Evolutionary conservation across 345 rosid species (phyloP), one percentile per base, ranked within the genome.

Genomic region (Ceriops zippeliana): DNA sequence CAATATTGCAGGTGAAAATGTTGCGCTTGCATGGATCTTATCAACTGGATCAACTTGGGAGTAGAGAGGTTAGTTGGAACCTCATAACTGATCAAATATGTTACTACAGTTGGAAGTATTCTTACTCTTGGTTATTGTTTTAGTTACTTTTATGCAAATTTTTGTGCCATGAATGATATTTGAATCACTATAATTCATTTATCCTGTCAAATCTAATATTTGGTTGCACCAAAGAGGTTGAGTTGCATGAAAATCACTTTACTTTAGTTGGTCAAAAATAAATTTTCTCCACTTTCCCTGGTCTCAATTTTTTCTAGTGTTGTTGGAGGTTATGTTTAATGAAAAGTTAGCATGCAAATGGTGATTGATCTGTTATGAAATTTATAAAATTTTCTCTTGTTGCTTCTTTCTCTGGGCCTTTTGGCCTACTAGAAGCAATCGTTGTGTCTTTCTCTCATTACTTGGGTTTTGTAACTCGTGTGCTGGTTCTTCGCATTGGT

Each of bases 21-120:
- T 70, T 91, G 81, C 88, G 87, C 69, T 82, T 91, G 67, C 99
- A 91, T 73, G 90, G 97, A 58, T 95, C 99, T 70, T 91, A 95
- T 79, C 96, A 78, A 64, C 78, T 95, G 73, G 97, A 95, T 84
- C 97, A 90, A 83, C 85, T 91, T 30, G 86, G 93, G 72, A 76
- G 71, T 73, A 89, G 96, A 68, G 97, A 91, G 99, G 97, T 91
- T 77, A 54, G 87, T 84, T 67, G 51, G 66, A 62, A 30, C 47
- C 24, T 19, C 54, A 47, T 67, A 32, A 27, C 5, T 0, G 20
- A 37, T 28, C 38, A 15, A 35, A 6, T 35, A 59, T 19, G 17
- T 2, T 16, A 16, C 22, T 5, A 11, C 32, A 0, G 6, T 19
- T 8, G 38, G n/a, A 66, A 53, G 4, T 19, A 49, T 46, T 11